Percentiles rank a stretch among this genome's conserved stretches.
Conservation (phyloP, 2,329 filamentous ascomycete genomes). For the Colletotrichum higginsianum region DNA sequence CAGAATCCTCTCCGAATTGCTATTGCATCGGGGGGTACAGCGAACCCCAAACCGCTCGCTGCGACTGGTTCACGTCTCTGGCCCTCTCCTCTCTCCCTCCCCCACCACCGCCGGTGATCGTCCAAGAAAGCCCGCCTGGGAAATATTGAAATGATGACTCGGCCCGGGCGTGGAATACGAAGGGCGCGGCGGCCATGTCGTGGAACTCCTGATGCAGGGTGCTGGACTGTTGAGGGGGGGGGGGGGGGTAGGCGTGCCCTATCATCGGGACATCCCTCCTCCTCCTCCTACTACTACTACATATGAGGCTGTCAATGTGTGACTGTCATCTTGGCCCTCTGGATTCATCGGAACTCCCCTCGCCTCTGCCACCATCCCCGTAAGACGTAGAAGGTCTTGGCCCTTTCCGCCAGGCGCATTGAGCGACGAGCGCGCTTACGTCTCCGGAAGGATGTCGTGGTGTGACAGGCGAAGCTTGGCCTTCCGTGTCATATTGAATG, state of each 20-base stretch:
- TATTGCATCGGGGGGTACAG: conserved; percentile 18
- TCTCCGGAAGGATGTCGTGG: conserved; percentile 22
- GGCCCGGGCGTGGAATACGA: conserved; percentile 36
- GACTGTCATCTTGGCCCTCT: background rate
- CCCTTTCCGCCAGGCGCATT: conserved; percentile 12
- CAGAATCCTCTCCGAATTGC: conserved; percentile 10
- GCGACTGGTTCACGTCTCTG: conserved; percentile 19
- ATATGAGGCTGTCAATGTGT: no score
- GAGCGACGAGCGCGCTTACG: conserved; percentile 9
- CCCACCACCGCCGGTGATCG: conserved; percentile 18
- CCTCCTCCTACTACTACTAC: no score
- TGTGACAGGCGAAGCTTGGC: conserved; percentile 33
- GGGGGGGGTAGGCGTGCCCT: background rate
- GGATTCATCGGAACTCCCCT: conserved; percentile 8
- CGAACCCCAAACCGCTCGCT: background rate
- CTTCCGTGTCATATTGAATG: conserved; percentile 27
- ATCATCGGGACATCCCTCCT: no score
- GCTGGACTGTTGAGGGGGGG: background rate
- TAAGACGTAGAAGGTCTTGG: conserved; percentile 4
- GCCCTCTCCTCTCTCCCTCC: background rate
- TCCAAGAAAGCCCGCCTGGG: conserved; percentile 14
- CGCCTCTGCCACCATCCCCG: background rate
- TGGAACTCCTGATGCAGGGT: conserved; percentile 28
- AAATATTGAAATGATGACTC: conserved; percentile 5
- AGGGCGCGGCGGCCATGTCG: conserved; percentile 1